Conservation (phyloP, 495 filamentous ascomycete genomes). For the Schizothecium vesticola region DNA sequence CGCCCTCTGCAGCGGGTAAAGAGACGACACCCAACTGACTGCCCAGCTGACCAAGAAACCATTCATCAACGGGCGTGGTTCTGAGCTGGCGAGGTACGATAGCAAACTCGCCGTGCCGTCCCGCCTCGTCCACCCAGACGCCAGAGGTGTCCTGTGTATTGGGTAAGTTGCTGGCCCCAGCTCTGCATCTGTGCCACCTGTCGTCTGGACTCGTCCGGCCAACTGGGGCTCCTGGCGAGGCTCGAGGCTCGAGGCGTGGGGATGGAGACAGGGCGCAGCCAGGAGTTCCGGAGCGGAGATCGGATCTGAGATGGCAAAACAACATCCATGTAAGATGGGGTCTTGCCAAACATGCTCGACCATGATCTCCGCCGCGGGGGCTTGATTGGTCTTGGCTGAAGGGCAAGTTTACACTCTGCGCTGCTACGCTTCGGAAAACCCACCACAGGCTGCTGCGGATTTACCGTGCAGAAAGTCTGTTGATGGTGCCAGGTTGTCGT, state of each 20-base stretch:
- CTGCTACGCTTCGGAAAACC: slow-evolving; percentile 21
- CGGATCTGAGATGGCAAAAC: slow-evolving; percentile 31
- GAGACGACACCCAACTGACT: slow-evolving; percentile 2
- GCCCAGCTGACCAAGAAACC: slow-evolving; percentile 9
- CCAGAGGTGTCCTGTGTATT: neutral
- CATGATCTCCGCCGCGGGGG: slow-evolving; percentile 28
- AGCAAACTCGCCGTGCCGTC: slow-evolving; percentile 5
- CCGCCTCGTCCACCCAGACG: neutral
- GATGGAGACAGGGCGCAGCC: slow-evolving; percentile 19
- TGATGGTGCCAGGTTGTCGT: slow-evolving; percentile 25
- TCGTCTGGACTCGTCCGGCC: neutral
- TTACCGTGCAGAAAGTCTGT: slow-evolving; percentile 26
- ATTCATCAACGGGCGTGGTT: neutral
- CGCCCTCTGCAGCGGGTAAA: slow-evolving; percentile 12
- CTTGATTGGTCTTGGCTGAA: slow-evolving; percentile 26
- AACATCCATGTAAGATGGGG: slow-evolving; percentile 22
- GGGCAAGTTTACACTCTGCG: slow-evolving; percentile 13
- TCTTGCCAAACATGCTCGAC: slow-evolving; percentile 33
- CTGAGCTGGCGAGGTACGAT: neutral
- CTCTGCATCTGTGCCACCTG: neutral
- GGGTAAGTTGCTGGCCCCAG: neutral
- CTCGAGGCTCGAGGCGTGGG: neutral
- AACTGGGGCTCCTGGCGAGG: neutral
- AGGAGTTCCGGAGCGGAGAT: slow-evolving; percentile 20
- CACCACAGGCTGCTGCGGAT: slow-evolving; percentile 15